phyloP scores from a whole-genome alignment of 495 filamentous ascomycete genomes.

The Penicillium desertorum region DNA sequence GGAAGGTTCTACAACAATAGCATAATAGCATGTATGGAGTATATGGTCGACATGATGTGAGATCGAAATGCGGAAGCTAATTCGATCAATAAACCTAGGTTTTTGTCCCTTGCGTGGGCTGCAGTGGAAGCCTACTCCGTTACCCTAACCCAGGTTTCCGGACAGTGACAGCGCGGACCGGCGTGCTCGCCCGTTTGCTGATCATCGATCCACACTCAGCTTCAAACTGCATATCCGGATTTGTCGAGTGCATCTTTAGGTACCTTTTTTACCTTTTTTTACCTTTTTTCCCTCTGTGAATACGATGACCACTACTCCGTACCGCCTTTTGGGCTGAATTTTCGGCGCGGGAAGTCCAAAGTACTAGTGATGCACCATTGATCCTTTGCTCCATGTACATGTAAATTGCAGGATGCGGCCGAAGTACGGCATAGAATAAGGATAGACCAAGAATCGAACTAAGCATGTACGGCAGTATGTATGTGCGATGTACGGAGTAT shows the following conservation, averaged over 20 bases:
- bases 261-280: background rate
- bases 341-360: background rate
- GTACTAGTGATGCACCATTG: constrained; percentile 20
- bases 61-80: constrained; percentile 10
- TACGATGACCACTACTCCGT: background rate
- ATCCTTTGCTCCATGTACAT: constrained; percentile 20
- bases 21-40: background rate
- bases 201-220: constrained; percentile 19
- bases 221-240: constrained; percentile 8
- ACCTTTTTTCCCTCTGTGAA: too few relatives aligned
- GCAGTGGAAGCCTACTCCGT: constrained; percentile 12
- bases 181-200: constrained; percentile 24
- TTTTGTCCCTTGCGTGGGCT: constrained; percentile 19
- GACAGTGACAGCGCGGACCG: constrained; percentile 23
- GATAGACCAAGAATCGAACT: background rate
- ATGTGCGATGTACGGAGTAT: background rate
- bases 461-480: background rate
- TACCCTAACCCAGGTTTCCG: constrained; percentile 1
- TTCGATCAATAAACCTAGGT: constrained; percentile 17
- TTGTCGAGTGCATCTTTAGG: constrained; percentile 4
- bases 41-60: constrained; percentile 14
- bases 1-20: background rate
- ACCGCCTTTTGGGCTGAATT: constrained; percentile 7
- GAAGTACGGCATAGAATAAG: background rate
- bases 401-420: background rate